A percentile compares a stretch with the other conserved stretches of the same genome.
Conservation (phyloP, 129 eudicot species). For the Logfia minima region DNA sequence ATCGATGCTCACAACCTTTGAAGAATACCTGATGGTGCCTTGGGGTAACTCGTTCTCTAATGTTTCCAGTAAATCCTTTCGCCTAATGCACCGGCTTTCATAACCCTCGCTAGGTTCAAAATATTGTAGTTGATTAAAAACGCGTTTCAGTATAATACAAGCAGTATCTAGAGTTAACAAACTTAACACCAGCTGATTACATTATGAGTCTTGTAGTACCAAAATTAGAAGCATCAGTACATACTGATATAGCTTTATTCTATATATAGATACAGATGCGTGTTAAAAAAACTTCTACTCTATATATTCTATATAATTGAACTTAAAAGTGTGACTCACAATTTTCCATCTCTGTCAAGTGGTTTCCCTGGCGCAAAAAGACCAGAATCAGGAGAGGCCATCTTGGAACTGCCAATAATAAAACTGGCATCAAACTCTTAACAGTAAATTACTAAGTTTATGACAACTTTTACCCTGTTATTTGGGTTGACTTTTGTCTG, state of each 20-base stretch:
- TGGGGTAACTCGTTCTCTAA: conserved; percentile 48
- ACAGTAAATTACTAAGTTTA: background rate
- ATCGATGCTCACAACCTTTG: conserved; percentile 55
- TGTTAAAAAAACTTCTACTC: too few species aligned
- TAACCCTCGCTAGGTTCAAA: conserved; percentile 36
- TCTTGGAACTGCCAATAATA: conserved; percentile 36
- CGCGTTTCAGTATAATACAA: background rate
- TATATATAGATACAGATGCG: too few species aligned
- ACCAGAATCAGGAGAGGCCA: conserved; percentile 43
- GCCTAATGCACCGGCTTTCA: conserved; percentile 65
- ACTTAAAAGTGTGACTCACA: conserved; percentile 34
- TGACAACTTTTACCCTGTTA: conserved; percentile 47
- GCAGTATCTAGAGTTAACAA: background rate
- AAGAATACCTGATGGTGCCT: conserved; percentile 63
- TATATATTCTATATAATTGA: background rate
- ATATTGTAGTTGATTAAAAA: background rate
- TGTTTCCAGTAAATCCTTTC: conserved; percentile 60
- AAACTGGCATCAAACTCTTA: conserved; percentile 1
- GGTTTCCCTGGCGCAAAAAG: conserved; percentile 32
- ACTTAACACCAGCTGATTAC: background rate
- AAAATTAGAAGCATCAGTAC: too few species aligned
- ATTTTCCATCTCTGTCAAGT: conserved; percentile 35
- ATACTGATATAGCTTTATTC: too few species aligned
- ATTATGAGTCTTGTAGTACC: too few species aligned
- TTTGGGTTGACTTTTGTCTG: conserved; percentile 44